phyloP scores from a whole-genome alignment of 129 eudicot species.

The Centaurea solstitialis region DNA sequence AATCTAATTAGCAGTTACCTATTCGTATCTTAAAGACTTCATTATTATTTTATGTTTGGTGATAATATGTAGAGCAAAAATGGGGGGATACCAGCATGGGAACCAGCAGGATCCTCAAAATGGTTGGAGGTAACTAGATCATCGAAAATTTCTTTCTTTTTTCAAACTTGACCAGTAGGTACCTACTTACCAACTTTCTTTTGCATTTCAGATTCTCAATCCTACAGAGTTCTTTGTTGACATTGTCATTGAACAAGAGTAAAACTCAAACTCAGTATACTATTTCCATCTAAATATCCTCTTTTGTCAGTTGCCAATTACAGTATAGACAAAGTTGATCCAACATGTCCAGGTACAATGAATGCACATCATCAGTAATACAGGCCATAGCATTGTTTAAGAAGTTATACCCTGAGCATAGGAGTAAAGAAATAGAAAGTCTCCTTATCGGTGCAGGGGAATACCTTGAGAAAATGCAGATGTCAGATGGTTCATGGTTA shows the following conservation, averaged over 20 bases:
- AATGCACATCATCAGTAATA: not conserved
- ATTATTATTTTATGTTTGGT: not conserved
- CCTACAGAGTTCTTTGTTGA: conserved; percentile 66
- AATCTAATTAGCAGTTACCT: not conserved
- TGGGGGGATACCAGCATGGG: conserved; percentile 84
- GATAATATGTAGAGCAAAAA: conserved; percentile 58
- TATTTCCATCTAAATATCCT: not conserved
- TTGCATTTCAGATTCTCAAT: conserved; percentile 49
- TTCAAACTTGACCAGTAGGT: not conserved
- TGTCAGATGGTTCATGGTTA: not conserved
- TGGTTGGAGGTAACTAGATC: conserved; percentile 64
- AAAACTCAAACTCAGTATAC: conserved; percentile 7
- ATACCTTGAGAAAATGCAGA: not conserved
- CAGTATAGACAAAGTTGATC: not conserved
- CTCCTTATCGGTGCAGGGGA: not conserved
- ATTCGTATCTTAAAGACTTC: not conserved
- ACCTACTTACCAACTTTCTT: not conserved
- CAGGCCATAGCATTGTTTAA: not conserved
- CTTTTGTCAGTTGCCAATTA: not conserved
- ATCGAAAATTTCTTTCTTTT: not conserved
- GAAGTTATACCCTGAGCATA: not conserved
- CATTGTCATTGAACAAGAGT: conserved; percentile 67
- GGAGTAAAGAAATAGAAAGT: not conserved
- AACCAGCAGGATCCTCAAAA: conserved; percentile 57
- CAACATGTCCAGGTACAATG: not conserved